Conservation (phyloP, 495 filamentous ascomycete species). For the Lophium mytilinum region DNA sequence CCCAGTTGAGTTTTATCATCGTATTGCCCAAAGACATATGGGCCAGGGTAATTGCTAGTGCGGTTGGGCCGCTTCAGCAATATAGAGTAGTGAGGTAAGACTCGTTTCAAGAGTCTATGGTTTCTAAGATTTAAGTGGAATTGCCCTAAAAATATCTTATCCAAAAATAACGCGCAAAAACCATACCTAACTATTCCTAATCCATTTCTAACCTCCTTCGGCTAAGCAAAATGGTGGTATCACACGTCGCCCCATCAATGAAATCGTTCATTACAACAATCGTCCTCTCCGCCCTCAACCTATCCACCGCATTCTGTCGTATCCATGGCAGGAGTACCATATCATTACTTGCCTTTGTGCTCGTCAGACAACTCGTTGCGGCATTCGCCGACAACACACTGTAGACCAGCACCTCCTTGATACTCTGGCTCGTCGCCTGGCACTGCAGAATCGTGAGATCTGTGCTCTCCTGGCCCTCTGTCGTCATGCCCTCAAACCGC, state of each 20-base stretch:
- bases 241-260: conserved; percentile 42
- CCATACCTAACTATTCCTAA: too few species aligned
- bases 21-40: too few species aligned
- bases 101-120: too few species aligned
- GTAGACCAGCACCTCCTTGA: conserved; percentile 37
- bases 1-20: too few species aligned
- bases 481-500: conserved; percentile 33
- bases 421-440: conserved; percentile 44
- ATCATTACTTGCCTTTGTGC: conserved; percentile 41
- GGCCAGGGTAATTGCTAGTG: too few species aligned
- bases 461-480: conserved; percentile 31
- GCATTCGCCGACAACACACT: conserved; percentile 37
- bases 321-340: conserved; percentile 43
- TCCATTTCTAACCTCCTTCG: conserved; percentile 28
- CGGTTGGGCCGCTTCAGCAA: too few species aligned
- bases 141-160: too few species aligned
- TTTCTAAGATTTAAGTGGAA: too few species aligned
- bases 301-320: conserved; percentile 32
- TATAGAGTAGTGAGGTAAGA: too few species aligned
- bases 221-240: conserved; percentile 39
- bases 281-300: conserved; percentile 31
- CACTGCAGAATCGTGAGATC: conserved; percentile 44
- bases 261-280: conserved; percentile 48
- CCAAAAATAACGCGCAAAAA: too few species aligned
- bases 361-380: conserved; percentile 37